A percentile compares a stretch with the other conserved stretches of the same genome.
Evolutionary conservation across 352 stramenopile species (phyloP).

Genomic region (Globisporangium solare): DNA sequence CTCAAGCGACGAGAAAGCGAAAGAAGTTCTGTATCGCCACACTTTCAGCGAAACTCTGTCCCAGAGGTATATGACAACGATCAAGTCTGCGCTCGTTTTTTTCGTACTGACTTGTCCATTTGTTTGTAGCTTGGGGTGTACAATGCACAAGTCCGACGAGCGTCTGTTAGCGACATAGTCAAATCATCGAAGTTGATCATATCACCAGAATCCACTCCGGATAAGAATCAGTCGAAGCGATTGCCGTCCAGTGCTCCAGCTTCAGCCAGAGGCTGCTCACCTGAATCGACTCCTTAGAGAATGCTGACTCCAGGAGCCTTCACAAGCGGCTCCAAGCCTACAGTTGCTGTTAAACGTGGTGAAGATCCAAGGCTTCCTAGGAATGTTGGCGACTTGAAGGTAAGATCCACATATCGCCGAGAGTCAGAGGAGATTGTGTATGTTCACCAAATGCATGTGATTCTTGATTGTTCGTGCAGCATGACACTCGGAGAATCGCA

Average conservation of each 20-base stretch:
- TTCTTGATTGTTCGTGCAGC: no score
- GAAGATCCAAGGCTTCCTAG: background rate
- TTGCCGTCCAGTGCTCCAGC: constrained; percentile 4
- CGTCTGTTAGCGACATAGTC: constrained; percentile 38
- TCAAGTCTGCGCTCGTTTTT: background rate
- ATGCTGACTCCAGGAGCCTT: background rate
- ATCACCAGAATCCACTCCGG: constrained; percentile 16
- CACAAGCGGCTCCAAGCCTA: background rate
- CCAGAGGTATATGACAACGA: constrained; percentile 24
- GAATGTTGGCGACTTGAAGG: no score
- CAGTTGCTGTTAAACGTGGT: background rate
- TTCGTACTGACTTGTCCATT: background rate
- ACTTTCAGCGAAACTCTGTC: constrained; percentile 23
- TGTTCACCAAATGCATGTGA: no score
- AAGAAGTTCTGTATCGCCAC: constrained; percentile 7
- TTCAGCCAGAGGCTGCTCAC: background rate
- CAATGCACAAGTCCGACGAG: constrained; percentile 16
- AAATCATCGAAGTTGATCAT: constrained; percentile 35
- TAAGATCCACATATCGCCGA: no score
- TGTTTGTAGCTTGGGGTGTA: constrained; percentile 7
- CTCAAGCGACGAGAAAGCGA: constrained; percentile 28
- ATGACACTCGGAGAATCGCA: background rate
- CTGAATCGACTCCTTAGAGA: background rate
- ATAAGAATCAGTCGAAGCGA: constrained; percentile 24
- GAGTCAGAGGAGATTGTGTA: no score